Evolutionary conservation across 2,329 filamentous ascomycete species (phyloP).

Genomic region (Bisporella sp.): DNA sequence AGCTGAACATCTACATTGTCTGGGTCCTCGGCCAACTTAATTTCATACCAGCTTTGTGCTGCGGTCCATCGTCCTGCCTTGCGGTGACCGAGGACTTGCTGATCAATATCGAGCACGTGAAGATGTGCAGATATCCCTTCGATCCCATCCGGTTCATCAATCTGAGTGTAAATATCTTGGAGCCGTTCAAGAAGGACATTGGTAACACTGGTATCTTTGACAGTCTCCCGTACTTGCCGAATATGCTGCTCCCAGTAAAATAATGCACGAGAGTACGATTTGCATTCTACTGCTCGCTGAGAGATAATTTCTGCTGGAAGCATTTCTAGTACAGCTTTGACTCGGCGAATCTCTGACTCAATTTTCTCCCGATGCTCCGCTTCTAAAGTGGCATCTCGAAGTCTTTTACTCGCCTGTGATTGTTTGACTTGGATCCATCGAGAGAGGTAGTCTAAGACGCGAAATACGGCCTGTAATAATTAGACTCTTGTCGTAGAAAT

Average conservation of each 20-base stretch:
- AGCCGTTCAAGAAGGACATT: constrained; percentile 67
- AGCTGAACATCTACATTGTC: constrained; percentile 71
- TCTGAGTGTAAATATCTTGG: constrained; percentile 92
- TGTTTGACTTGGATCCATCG: constrained; percentile 73
- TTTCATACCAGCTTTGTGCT: constrained; percentile 96
- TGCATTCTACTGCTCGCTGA: constrained; percentile 82
- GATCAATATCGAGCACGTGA: constrained; percentile 80
- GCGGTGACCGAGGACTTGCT: constrained; percentile 86
- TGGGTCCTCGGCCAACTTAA: constrained; percentile 74
- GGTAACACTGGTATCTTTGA: constrained; percentile 32
- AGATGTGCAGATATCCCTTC: constrained; percentile 89
- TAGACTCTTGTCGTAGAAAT: constrained; percentile 7
- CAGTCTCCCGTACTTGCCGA: constrained; percentile 35
- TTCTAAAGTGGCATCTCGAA: constrained; percentile 18
- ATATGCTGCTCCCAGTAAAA: constrained; percentile 95
- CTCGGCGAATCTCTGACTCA: constrained; percentile 43
- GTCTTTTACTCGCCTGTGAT: constrained; percentile 10
- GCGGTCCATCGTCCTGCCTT: constrained; percentile 92
- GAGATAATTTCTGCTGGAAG: constrained; percentile 71
- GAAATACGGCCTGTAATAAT: constrained; percentile 69
- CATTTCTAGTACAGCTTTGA: constrained; percentile 65
- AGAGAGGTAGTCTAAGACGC: constrained; percentile 84
- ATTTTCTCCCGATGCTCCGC: constrained; percentile 28
- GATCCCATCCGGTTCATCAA: constrained; percentile 94
- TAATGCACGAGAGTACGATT: constrained; percentile 83